Percentiles rank a stretch among this genome's conserved stretches.
These are phyloP conservation scores for Rosa chinensis DNA, from an alignment of 306 rosid species.

Conservation along the genomic window DNA sequence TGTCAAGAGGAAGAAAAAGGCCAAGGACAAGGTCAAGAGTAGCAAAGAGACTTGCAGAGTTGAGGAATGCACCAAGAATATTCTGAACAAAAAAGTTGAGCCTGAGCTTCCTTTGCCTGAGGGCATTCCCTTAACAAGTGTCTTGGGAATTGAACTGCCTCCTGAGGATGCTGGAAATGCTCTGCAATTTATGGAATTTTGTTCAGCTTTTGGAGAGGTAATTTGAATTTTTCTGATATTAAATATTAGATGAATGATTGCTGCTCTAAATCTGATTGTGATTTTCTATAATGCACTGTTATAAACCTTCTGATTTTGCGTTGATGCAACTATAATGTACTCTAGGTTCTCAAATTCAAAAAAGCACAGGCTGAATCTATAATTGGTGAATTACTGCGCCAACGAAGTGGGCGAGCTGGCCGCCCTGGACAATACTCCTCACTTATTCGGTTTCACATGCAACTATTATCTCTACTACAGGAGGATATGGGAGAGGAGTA, in stretches of 20 bases:
- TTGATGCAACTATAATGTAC: background rate
- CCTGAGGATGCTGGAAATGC: constrained; percentile 65
- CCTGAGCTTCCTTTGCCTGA: constrained; percentile 44
- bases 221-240: background rate
- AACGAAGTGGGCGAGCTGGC: constrained; percentile 40
- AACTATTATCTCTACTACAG: constrained; percentile 43
- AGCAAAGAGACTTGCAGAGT: background rate
- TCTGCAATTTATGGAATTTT: constrained; percentile 80
- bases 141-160: constrained; percentile 49
- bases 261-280: background rate
- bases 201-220: constrained; percentile 75
- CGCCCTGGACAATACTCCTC: constrained; percentile 43
- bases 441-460: constrained; percentile 37
- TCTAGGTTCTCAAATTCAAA: constrained; percentile 38
- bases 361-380: constrained; percentile 36
- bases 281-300: background rate
- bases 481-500: constrained; percentile 49
- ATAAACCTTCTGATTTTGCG: background rate
- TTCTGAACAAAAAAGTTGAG: constrained; percentile 13
- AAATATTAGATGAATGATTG: background rate
- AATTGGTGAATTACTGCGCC: constrained; percentile 43
- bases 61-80: constrained; percentile 21
- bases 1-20: constrained; percentile 7
- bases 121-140: constrained; percentile 42
- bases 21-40: constrained; percentile 15